Evolutionary conservation across 768 basidiomycete species (phyloP), one percentile per base, ranked within the genome.

Genomic region (Brasilioporus rufonigricans): DNA sequence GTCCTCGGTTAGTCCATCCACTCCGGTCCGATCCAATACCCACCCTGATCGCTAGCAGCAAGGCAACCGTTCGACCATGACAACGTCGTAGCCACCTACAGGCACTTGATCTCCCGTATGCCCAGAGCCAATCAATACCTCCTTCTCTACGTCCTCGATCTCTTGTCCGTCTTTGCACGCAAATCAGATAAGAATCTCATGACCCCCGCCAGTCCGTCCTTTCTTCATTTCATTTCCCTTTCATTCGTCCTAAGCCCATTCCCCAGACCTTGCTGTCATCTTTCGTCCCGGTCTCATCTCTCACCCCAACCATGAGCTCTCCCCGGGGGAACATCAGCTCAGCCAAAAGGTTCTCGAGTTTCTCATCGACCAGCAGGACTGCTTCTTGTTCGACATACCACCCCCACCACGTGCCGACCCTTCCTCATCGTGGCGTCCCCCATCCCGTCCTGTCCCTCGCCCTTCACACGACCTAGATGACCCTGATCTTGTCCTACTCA

Each of bases 271-370:
- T 19, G 97, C 96, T 18, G 89, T 96, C 44, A 96, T 98, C 60
- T 99, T 99, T 73, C 90, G 94, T 54, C 97, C 97, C 0, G 97
- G 95, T 18, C 76, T 99, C 5, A 85, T 99, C 55, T 90, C 92
- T 10, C 92, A 94, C 68, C 90, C 93, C 2, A 72, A 78, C 23
- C 93, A 98, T 65, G 91, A 93, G 64, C 83, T 95, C 77, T 83
- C 82, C 7, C 93, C 93, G 1, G 74, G 81, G 44, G 93, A 96
- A 66, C 93, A 98, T 73, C 82, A 84, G 10, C 80, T 93, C 9
- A 93, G 89, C 59, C 96, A 97, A 71, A 77, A 80, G 53, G 95
- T 98, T 27, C 80, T 99, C 47, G 94, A 98, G 68, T 98, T 97
- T 70, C 77, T 99, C 50, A 97, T 99, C 61, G 87, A 84, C n/a